These are phyloP conservation scores for Abrus precatorius DNA, from an alignment of 306 rosid genomes.

Conservation along the genomic window DNA sequence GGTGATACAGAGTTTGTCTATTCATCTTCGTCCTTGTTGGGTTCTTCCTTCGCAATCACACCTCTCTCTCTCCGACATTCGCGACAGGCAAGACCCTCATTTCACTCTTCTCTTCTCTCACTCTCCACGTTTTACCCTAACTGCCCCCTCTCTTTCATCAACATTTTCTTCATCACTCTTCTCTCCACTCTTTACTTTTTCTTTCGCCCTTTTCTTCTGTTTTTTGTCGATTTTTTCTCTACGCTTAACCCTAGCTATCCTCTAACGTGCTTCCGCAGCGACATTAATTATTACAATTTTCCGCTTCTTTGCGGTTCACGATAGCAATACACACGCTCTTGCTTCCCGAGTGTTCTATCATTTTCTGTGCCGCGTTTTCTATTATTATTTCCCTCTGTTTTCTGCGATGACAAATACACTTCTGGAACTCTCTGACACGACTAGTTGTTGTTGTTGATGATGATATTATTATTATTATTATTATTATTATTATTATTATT, in stretches of 20 bases:
- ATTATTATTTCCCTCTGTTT: neutral
- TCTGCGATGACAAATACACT: neutral
- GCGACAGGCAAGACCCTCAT: conserved; percentile 49
- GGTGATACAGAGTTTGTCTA: neutral
- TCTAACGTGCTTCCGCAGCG: too few relatives aligned
- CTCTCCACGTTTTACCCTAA: neutral
- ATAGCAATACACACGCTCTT: neutral
- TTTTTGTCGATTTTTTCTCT: too few relatives aligned
- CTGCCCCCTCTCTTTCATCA: neutral
- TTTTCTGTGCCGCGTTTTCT: conserved; percentile 1
- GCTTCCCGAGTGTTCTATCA: neutral
- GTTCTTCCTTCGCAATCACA: neutral
- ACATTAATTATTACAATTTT: too few relatives aligned
- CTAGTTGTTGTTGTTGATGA: neutral
- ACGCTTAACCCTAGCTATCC: too few relatives aligned
- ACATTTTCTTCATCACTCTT: too few relatives aligned
- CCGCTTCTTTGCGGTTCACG: neutral
- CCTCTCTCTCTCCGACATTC: conserved; percentile 42
- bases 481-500: neutral
- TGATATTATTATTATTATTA: neutral
- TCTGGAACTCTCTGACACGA: neutral
- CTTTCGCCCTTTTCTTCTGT: neutral
- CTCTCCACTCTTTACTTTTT: neutral
- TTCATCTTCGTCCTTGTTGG: conserved; percentile 6
- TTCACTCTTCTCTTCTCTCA: neutral